Conservation (phyloP, 345 rosid genomes). For the Erysimum cheiranthoides region DNA sequence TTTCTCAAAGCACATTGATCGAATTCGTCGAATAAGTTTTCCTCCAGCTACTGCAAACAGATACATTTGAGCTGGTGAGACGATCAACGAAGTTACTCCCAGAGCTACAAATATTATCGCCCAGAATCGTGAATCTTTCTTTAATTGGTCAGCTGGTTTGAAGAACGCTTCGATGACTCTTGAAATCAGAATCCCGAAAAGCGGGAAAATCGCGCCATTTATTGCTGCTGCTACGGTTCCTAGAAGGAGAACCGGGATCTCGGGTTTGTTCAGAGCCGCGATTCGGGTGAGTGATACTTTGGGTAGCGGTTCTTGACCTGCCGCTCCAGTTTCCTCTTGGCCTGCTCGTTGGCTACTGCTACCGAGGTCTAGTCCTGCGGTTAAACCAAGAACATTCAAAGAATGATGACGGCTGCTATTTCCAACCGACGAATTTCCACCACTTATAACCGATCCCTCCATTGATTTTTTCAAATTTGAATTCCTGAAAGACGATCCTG, state of each 20-base stretch:
- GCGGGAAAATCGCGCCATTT: conserved; percentile 64
- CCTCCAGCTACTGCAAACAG: conserved; percentile 71
- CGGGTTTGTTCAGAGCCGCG: conserved; percentile 72
- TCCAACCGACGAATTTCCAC: conserved; percentile 33
- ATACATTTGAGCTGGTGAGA: conserved; percentile 56
- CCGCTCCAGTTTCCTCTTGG: conserved; percentile 35
- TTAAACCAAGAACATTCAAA: conserved; percentile 36
- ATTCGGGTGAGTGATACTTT: conserved; percentile 57
- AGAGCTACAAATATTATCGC: conserved; percentile 63
- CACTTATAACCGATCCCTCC: conserved; percentile 34
- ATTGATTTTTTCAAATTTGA: conserved; percentile 37
- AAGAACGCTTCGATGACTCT: conserved; percentile 62
- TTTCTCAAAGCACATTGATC: conserved; percentile 74
- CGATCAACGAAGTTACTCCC: conserved; percentile 56
- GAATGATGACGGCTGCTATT: conserved; percentile 46
- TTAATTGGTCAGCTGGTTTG: conserved; percentile 57
- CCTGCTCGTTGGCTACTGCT: conserved; percentile 41
- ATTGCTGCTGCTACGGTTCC: conserved; percentile 61
- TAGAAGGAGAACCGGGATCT: conserved; percentile 59
- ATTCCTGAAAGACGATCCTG: conserved; percentile 48
- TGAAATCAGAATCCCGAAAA: conserved; percentile 65
- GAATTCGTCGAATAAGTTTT: conserved; percentile 61
- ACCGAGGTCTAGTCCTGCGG: conserved; percentile 39
- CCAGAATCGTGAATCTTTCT: conserved; percentile 64
- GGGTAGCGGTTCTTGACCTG: conserved; percentile 26